Base-by-base conservation (phyloP, 2,329 filamentous ascomycete species). In the Fusarium stilboides region DNA sequence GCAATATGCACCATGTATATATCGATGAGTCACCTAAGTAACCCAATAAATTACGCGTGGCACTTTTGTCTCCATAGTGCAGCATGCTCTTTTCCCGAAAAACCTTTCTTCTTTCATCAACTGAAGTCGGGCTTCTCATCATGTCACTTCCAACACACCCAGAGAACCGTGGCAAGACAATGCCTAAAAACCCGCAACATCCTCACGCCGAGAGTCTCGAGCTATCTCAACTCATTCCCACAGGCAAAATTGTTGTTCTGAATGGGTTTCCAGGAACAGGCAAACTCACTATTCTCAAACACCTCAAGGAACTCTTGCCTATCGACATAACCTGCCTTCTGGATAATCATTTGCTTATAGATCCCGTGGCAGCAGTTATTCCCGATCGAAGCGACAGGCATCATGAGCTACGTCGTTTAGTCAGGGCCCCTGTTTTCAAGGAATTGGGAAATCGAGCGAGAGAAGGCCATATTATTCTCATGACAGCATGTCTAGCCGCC, bases 271-370 rank as follows among this genome's bases (percentile, higher is more conserved):
- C 63, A 4, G 68, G 70, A 5, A 59, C 61, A 8, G 71, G 68
- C 8, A 73, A 74, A 33, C 55, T 73, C 36, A 73, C 70, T 5
- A 56, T 73, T 12, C 64, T 74, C 14, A 59, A 60, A 10, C 31
- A 47, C 3, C 26, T 54, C 52, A 60, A 68, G 26, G 26, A 58
- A 3, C 45, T 70, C 13, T 55, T 71, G 3, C 54, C 58, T 3
- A 2, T 13, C 19, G 39, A 56, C 3, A 56, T 39, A 8, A 57
- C 70, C 34, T 62, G 66, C 20, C 57, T 71, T 8, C 39, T 70
- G 6, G 69, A 72, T 37, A 72, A 72, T 12, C 70, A 73, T 39
- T 59, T 72, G 1, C 68, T 73, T 13, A 71, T 72, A 19, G 68
- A 73, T 26, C 65, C 71, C 1, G 63, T 71, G 1, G 52, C 8